Conservation (phyloP, 495 filamentous ascomycete species). For the Mytilinidion resinicola region DNA sequence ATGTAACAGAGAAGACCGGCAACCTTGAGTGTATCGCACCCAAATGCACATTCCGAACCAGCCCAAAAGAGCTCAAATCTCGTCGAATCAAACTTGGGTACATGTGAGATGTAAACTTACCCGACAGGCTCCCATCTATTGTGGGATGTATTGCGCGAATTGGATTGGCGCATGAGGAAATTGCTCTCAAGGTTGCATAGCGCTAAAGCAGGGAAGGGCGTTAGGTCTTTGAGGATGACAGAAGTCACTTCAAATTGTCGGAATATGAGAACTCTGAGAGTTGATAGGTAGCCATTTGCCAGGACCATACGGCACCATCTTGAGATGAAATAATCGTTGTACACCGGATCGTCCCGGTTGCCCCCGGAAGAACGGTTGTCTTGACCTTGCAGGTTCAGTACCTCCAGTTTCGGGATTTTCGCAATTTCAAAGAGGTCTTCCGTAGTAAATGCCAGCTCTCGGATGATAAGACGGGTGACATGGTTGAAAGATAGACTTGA, state of each 20-base stretch:
- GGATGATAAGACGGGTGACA: conserved; percentile 7
- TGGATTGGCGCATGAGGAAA: not conserved
- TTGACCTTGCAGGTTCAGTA: conserved; percentile 5
- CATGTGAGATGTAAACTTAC: not conserved
- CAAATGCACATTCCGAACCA: not conserved
- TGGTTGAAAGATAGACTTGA: conserved; percentile 1
- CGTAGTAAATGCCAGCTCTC: not conserved
- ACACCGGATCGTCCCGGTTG: not conserved
- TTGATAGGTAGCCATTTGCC: not conserved
- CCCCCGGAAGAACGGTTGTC: not conserved
- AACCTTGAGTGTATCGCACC: not conserved
- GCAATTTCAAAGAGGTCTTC: not conserved
- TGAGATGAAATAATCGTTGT: not conserved
- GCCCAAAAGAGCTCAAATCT: not conserved
- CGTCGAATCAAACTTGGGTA: not conserved
- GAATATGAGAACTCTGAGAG: conserved; percentile 11
- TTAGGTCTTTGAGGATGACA: not conserved
- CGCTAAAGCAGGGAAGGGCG: conserved; percentile 7
- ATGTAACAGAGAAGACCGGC: not conserved
- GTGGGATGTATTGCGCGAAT: not conserved
- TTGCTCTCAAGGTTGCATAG: conserved; percentile 1
- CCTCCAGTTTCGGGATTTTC: conserved; percentile 14
- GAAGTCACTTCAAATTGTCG: not conserved
- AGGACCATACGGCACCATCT: conserved; percentile 1
- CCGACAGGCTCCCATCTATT: not conserved